Percentiles rank a stretch among this genome's conserved stretches.
Evolutionary conservation across 1,139 yeast genomes (phyloP).

Genomic region (Scheffersomyces lignicola): DNA sequence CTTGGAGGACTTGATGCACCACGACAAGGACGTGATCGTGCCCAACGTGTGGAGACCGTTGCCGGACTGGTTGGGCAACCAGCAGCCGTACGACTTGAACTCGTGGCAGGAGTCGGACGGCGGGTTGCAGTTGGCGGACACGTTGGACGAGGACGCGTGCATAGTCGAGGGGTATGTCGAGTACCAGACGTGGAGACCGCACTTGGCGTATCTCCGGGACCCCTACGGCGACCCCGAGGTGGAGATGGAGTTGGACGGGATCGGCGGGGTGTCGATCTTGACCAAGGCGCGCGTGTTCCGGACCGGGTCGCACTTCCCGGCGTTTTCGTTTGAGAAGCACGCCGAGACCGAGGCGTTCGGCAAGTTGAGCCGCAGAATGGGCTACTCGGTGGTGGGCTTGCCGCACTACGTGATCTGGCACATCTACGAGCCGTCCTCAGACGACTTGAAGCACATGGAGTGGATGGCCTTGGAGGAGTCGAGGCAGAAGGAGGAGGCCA

Average conservation of each 20-base stretch:
- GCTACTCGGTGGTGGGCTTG: constrained; percentile 75
- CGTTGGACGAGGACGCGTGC: constrained; percentile 81
- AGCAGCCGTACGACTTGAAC: constrained; percentile 87
- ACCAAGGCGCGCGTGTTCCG: constrained; percentile 80
- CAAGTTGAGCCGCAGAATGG: constrained; percentile 79
- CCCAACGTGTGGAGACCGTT: constrained; percentile 93
- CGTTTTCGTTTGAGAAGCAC: constrained; percentile 84
- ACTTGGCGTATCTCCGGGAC: constrained; percentile 81
- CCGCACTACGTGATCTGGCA: constrained; percentile 95
- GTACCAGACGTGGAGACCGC: constrained; percentile 92
- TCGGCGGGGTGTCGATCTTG: constrained; percentile 86
- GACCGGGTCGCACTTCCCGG: constrained; percentile 84
- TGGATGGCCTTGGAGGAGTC: constrained; percentile 95
- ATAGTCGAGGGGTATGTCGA: constrained; percentile 92
- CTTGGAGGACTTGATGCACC: constrained; percentile 55
- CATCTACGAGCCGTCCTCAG: constrained; percentile 84
- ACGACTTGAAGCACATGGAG: constrained; percentile 89
- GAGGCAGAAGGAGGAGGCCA: constrained; percentile 66
- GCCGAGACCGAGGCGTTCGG: constrained; percentile 96
- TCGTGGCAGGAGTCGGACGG: constrained; percentile 91
- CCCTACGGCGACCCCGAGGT: constrained; percentile 85
- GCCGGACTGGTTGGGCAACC: constrained; percentile 86
- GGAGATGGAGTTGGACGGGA: constrained; percentile 87
- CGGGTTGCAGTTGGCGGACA: constrained; percentile 73
- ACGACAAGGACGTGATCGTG: constrained; percentile 55